phyloP scores from a whole-genome alignment of 768 basidiomycete genomes.

The Coprinopsis marcescibilis region DNA sequence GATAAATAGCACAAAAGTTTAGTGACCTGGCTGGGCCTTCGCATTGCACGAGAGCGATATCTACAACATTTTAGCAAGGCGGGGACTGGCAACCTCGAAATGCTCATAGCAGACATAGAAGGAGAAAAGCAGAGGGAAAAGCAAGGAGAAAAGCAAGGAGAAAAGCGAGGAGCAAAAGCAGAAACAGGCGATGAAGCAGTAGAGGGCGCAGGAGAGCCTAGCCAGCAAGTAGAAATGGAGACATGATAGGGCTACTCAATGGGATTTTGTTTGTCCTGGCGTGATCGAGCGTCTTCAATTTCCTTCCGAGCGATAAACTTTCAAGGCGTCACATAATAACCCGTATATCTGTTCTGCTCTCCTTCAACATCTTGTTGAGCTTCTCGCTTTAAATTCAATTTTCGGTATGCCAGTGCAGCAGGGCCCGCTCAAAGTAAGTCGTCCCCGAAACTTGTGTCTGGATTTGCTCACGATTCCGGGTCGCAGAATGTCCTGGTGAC shows the following conservation, averaged over 20 bases:
- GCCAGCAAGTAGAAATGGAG: slow-evolving; percentile 48
- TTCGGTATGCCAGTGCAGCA: slow-evolving; percentile 15
- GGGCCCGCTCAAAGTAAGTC: slow-evolving; percentile 42
- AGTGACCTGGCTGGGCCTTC: slow-evolving; percentile 77
- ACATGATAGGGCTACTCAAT: slow-evolving; percentile 19
- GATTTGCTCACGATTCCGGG: slow-evolving; percentile 18
- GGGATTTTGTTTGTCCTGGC: slow-evolving; percentile 10
- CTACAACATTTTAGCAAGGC: slow-evolving; percentile 79
- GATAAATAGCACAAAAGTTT: slow-evolving; percentile 64
- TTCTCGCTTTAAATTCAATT: slow-evolving; percentile 8
- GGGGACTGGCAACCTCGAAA: slow-evolving; percentile 67
- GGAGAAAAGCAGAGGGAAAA: slow-evolving; percentile 37
- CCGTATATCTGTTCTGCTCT: slow-evolving; percentile 9
- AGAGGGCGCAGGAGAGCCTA: slow-evolving; percentile 19
- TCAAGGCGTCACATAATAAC: slow-evolving; percentile 20
- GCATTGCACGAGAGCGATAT: slow-evolving; percentile 67
- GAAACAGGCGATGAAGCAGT: slow-evolving; percentile 14
- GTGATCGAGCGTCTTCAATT: slow-evolving; percentile 17
- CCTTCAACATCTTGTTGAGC: slow-evolving; percentile 8
- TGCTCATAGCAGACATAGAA: slow-evolving; percentile 47
- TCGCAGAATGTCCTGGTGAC: slow-evolving; percentile 41
- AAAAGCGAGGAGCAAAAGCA: slow-evolving; percentile 24
- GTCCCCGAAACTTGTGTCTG: slow-evolving; percentile 8
- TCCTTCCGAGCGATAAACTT: slow-evolving; percentile 3
- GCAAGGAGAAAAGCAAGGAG: slow-evolving; percentile 30